phyloP scores from a whole-genome alignment of 1,284 basidiomycete species.

The Rhodofomes roseus region DNA sequence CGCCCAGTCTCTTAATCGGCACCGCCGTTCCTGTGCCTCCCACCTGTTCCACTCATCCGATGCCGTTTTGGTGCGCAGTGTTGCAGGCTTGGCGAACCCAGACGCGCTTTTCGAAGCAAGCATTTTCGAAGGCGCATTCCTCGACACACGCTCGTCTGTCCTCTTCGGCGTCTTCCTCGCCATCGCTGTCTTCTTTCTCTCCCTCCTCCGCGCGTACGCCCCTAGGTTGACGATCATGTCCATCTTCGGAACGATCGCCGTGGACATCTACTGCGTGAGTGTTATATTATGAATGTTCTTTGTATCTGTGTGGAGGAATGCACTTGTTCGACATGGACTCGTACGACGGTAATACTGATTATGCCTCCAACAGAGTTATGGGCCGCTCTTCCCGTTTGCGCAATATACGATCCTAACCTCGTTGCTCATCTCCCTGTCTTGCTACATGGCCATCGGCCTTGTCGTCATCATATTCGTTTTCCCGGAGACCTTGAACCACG shows the following conservation, averaged over 20 bases:
- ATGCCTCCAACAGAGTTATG: slow-evolving; percentile 35
- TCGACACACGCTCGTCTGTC: slow-evolving; percentile 58
- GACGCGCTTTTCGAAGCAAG: slow-evolving; percentile 44
- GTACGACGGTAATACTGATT: background rate
- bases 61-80: slow-evolving; percentile 26
- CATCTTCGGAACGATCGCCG: slow-evolving; percentile 55
- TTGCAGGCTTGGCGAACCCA: slow-evolving; percentile 43
- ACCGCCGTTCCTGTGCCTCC: background rate
- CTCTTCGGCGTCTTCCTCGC: slow-evolving; percentile 75
- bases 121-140: slow-evolving; percentile 64
- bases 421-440: slow-evolving; percentile 55
- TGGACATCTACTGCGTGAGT: slow-evolving; percentile 61
- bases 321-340: too few relatives aligned
- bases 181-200: slow-evolving; percentile 59
- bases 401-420: slow-evolving; percentile 61
- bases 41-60: background rate
- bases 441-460: slow-evolving; percentile 60
- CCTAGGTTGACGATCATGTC: slow-evolving; percentile 59
- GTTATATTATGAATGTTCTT: background rate
- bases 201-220: slow-evolving; percentile 52
- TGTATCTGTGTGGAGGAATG: background rate
- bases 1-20: background rate
- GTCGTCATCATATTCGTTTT: slow-evolving; percentile 61
- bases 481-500: slow-evolving; percentile 68
- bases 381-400: slow-evolving; percentile 58